Percentiles rank a stretch among this genome's conserved stretches.
Conservation (phyloP, 345 rosid genomes). For the Eucalyptus marginata region DNA sequence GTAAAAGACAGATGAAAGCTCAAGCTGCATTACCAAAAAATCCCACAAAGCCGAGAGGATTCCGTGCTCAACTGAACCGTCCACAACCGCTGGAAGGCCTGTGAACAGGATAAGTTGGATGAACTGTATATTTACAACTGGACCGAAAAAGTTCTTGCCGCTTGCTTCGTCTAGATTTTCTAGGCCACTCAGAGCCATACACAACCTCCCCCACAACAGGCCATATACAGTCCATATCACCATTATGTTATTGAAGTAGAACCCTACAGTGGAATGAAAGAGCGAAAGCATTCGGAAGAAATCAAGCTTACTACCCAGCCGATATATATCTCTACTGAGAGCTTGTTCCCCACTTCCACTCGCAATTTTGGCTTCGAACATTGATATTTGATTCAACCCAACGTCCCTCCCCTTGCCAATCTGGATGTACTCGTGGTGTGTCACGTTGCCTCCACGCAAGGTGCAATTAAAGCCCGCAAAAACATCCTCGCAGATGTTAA, state of each 20-base stretch:
- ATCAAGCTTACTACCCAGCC: neutral
- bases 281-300: neutral
- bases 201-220: neutral
- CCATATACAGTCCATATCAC: neutral
- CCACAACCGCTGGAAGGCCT: slow-evolving; percentile 25
- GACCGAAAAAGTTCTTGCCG: neutral
- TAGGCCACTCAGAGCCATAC: neutral
- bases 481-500: neutral
- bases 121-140: neutral
- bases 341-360: neutral
- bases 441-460: neutral
- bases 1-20: slow-evolving; percentile 28
- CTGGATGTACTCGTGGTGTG: neutral
- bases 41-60: slow-evolving; percentile 25
- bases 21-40: slow-evolving; percentile 24
- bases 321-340: neutral
- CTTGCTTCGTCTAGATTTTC: neutral
- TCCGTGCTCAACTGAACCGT: slow-evolving; percentile 21
- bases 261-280: neutral
- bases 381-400: neutral
- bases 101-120: slow-evolving; percentile 22
- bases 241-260: neutral
- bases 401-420: slow-evolving; percentile 1
- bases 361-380: neutral
- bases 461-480: neutral